phyloP scores from a whole-genome alignment of 768 basidiomycete genomes.

The Cystofilobasidium bisporidii region DNA sequence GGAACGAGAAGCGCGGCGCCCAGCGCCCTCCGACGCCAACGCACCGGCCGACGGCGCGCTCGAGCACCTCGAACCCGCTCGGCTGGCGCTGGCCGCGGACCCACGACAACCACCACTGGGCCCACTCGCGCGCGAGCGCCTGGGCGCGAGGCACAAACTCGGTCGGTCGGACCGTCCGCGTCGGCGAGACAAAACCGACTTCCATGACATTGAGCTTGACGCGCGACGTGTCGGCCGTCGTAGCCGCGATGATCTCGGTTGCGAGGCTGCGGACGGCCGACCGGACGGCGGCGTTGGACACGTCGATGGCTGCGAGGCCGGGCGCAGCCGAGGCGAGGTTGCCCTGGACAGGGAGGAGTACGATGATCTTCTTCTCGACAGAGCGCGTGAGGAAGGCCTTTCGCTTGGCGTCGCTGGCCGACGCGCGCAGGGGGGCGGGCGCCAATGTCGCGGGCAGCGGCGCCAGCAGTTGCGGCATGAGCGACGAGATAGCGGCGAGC shows the following conservation, averaged over 20 bases:
- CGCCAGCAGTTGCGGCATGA: slow-evolving; percentile 14
- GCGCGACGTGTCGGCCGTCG: not conserved
- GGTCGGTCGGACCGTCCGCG: not conserved
- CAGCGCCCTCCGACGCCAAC: not conserved
- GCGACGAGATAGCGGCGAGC: slow-evolving; percentile 16
- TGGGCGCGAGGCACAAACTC: not conserved
- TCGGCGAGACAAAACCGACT: slow-evolving; percentile 9
- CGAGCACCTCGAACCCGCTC: slow-evolving; percentile 23
- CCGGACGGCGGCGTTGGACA: slow-evolving; percentile 9
- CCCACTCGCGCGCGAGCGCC: not conserved
- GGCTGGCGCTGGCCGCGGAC: slow-evolving; percentile 5
- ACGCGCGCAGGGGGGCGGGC: slow-evolving; percentile 8
- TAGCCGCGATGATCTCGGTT: not conserved
- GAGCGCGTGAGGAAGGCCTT: not conserved
- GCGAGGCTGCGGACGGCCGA: slow-evolving; percentile 11
- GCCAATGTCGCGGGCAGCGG: slow-evolving; percentile 14
- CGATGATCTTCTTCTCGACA: slow-evolving; percentile 17
- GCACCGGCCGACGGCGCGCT: not conserved
- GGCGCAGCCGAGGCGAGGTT: not conserved
- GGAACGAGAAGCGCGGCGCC: not conserved
- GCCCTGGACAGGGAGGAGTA: slow-evolving; percentile 17
- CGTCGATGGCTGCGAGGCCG: slow-evolving; percentile 1
- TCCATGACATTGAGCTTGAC: slow-evolving; percentile 22
- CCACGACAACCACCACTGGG: slow-evolving; percentile 1
- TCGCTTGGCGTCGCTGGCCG: not conserved